A percentile compares a stretch with the other conserved stretches of the same genome.
Evolutionary conservation across 441 rosid species (phyloP).

Genomic region (Populus hybrid): DNA sequence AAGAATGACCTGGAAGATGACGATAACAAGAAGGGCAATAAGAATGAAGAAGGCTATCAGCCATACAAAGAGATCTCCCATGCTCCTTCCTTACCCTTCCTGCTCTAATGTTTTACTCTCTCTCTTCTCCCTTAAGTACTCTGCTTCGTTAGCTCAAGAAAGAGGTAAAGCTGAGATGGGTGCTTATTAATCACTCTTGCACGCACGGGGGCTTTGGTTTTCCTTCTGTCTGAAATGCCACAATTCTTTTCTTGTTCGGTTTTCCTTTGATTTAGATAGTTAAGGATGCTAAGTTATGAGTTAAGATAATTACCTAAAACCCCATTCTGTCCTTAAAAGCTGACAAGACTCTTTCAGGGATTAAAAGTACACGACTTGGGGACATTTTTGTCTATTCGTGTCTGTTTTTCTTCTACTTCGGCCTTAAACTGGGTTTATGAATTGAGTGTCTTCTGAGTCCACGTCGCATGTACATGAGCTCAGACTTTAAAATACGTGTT

Average conservation of each 20-base stretch:
- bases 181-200: too few species aligned
- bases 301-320: too few species aligned
- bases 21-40: constrained; percentile 62
- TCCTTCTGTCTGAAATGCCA: neutral
- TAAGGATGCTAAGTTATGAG: too few species aligned
- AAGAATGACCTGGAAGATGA: constrained; percentile 79
- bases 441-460: too few species aligned
- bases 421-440: too few species aligned
- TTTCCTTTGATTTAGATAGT: neutral
- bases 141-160: neutral
- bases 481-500: too few species aligned
- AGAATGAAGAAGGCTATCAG: constrained; percentile 81
- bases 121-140: neutral
- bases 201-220: neutral
- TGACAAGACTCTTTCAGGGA: too few species aligned
- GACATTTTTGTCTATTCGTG: too few species aligned
- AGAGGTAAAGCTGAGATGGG: neutral
- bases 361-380: too few species aligned
- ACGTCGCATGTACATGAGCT: too few species aligned
- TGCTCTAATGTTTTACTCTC: neutral
- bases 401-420: too few species aligned
- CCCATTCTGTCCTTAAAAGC: neutral
- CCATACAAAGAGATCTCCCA: constrained; percentile 85
- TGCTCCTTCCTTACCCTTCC: constrained; percentile 24
- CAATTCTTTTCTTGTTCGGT: neutral